Evolutionary conservation across 441 rosid species (phyloP).

Genomic region (Mallotus japonicus): DNA sequence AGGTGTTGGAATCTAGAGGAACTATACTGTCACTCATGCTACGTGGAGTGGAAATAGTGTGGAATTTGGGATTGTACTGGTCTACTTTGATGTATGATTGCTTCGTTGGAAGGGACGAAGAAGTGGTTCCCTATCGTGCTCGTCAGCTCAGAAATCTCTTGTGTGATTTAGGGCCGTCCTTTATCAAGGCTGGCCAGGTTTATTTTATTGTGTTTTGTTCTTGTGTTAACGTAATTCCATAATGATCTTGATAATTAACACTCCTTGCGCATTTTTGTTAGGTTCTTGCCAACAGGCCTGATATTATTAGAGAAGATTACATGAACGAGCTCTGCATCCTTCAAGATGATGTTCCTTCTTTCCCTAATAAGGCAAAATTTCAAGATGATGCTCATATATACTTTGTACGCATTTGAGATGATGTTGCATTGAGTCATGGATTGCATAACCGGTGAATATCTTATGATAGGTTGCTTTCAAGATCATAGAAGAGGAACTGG

Average conservation of each 20-base stretch:
- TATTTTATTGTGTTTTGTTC: neutral
- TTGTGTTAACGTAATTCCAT: neutral
- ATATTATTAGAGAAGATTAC: slow-evolving; percentile 91
- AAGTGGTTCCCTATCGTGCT: slow-evolving; percentile 86
- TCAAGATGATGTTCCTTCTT: slow-evolving; percentile 94
- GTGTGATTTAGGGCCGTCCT: slow-evolving; percentile 92
- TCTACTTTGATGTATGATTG: slow-evolving; percentile 75
- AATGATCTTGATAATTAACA: neutral
- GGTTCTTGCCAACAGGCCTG: slow-evolving; percentile 95
- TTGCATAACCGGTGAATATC: slow-evolving; percentile 21
- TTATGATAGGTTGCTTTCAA: slow-evolving; percentile 71
- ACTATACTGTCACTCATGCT: slow-evolving; percentile 52
- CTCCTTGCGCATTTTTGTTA: slow-evolving; percentile 15
- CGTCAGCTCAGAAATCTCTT: slow-evolving; percentile 86
- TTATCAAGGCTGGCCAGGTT: slow-evolving; percentile 96
- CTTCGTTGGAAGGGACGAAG: slow-evolving; percentile 82
- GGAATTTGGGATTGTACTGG: slow-evolving; percentile 89
- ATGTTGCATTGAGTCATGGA: neutral
- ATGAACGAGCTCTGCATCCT: slow-evolving; percentile 97
- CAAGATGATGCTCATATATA: neutral
- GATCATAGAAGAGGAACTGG: slow-evolving; percentile 91
- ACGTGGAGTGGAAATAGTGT: slow-evolving; percentile 87
- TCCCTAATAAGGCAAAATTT: slow-evolving; percentile 71
- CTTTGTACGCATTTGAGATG: neutral
- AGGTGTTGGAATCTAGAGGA: slow-evolving; percentile 78